phyloP scores from a whole-genome alignment of 2,329 filamentous ascomycete genomes.

The Talaromyces sp. region DNA sequence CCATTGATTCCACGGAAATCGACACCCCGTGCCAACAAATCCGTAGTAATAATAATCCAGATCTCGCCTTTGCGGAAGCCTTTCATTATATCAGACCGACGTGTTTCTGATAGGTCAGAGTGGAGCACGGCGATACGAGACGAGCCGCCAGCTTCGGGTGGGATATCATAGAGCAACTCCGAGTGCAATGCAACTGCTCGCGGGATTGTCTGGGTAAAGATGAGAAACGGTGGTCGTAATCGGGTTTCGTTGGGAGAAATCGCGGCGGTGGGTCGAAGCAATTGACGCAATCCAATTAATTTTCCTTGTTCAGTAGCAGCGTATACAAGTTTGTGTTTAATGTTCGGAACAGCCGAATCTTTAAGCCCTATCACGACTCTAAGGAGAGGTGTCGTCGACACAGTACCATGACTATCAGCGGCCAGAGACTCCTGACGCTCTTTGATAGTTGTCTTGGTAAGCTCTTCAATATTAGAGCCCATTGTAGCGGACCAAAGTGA shows the following conservation, averaged over 20 bases:
- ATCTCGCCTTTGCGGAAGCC: conserved; percentile 87
- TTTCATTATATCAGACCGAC: conserved; percentile 76
- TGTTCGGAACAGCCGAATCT: conserved; percentile 89
- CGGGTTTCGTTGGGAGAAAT: conserved; percentile 39
- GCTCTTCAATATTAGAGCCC: conserved; percentile 81
- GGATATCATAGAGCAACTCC: conserved; percentile 92
- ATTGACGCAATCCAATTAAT: conserved; percentile 80
- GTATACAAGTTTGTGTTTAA: conserved; percentile 83
- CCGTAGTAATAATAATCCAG: conserved; percentile 95
- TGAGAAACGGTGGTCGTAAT: conserved; percentile 81
- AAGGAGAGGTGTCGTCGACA: conserved; percentile 53
- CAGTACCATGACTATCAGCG: conserved; percentile 6
- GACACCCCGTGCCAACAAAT: conserved; percentile 83
- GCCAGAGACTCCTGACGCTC: conserved; percentile 44
- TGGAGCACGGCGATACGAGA: conserved; percentile 85
- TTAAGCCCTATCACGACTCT: conserved; percentile 93
- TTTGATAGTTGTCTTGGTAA: conserved; percentile 64
- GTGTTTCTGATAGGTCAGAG: conserved; percentile 71
- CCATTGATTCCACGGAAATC: conserved; percentile 95
- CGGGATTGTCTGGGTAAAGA: conserved; percentile 95
- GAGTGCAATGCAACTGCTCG: conserved; percentile 80
- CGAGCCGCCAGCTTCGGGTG: conserved; percentile 76
- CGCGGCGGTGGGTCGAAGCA: conserved; percentile 69
- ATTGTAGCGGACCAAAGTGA: conserved; percentile 97
- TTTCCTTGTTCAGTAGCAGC: conserved; percentile 92